Base-by-base conservation (phyloP, 192 early-diverging fungal genomes). In the Martensiomyces pterosporus region DNA sequence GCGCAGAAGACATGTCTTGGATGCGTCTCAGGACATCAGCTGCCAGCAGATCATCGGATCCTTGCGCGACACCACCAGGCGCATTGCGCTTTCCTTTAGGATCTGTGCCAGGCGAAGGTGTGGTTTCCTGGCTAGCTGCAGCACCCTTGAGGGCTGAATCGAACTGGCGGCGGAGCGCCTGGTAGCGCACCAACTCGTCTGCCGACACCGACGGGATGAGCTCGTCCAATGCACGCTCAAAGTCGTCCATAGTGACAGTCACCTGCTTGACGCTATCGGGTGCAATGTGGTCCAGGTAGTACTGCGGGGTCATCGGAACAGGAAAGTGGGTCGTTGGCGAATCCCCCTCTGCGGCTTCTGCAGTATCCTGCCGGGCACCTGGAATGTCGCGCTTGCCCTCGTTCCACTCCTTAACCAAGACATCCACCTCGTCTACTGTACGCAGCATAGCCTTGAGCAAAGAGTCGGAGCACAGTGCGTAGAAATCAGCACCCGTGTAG, bases 401-500 rank as follows among this genome's bases (percentile, higher is more conserved):
- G 24, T 75, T 63, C 63, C 64, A 74, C 22, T 66, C 43, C 2
- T 49, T 52, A 49, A 83, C 77, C 47, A 78, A 57, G 9, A 27
- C 26, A 40, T 87, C 84, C 10, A 94, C 84, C 0, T 70, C 49
- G 24, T 85, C 75, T 9, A 96, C 94, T 0, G 84, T 89, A 36
- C 95, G 81, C 10, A 87, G 67, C 83, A 99, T 96, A 9, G 97
- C 94, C 55, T 98, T 95, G 9, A 99, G 77, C 77, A 95, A 89
- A 0, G 97, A 91, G 60, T 98, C 95, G 16, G 97, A 92, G 57
- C 94, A 97, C 27, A 99, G 74, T 0, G 97, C 97, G 60, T 99
- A 99, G 54, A 98, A 92, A 62, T 99, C 97, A 13, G 97, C 97
- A 24, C 97, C 97, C 1, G 97, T 98, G 43, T 90, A 92, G 48